Evolutionary conservation across 306 rosid species (phyloP), one percentile per base, ranked within the genome.

Genomic region (Echinosophora koreensis): DNA sequence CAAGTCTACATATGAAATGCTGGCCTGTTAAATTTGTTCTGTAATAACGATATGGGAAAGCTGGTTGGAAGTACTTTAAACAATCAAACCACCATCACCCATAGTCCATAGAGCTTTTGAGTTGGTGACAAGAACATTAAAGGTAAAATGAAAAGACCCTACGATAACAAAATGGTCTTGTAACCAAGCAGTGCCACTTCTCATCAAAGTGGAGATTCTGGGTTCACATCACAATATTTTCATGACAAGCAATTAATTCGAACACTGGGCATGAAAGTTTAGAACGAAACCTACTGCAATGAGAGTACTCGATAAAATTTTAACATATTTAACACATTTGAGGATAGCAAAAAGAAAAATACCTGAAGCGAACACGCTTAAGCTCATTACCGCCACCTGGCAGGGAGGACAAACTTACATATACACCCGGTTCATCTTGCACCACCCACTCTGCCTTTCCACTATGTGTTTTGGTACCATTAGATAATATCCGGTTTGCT

Each of bases 321-420:
- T 56, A 46, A 68, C 28, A 69, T 28, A 69, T 32, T 16, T 34
- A 38, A 16, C 54, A 62, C 71, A 57, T 62, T 66, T 49, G 56
- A 44, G 47, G 69, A 59, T 42, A 71, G 57, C 28, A 65, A 42
- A 71, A 74, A 28, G 50, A 78, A 76, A 63, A 61, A 81, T 83
- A 95, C 98, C 98, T 95, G 97, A 95, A 95, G 80, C 97, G 97
- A 78, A 92, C 97, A 2, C 93, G 96, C 80, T 84, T 87, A 69
- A 95, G 97, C 78, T 92, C 99, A 83, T 80, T 89, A 46, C 92
- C 91, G 41, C 97, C 97, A 15, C 70, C 79, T 32, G 89, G 94
- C 82, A 82, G 78, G 59, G 89, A 69, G 67, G 84, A 78, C 86
- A 95, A 50, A 76, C 93, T 92, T 78, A 95, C 32, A 77, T 92